Evolutionary conservation across 106 monocot genomes (phyloP), one percentile per base, ranked within the genome.

Genomic region (Cymbidium sinense): DNA sequence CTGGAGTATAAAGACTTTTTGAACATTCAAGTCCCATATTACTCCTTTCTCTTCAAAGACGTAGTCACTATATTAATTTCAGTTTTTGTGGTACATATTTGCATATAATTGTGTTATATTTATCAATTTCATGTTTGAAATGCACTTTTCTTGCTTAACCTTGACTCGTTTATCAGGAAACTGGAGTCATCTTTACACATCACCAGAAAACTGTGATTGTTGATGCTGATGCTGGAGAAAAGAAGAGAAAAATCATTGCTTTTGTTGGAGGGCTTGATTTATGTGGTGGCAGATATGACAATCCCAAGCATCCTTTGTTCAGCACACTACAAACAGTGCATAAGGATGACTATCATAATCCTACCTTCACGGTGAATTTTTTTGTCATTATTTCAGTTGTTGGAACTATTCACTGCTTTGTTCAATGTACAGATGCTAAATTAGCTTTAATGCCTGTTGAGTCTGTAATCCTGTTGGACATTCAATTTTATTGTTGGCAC

Each of bases 191-290:
- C 21, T 95, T 87, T 79, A 93, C 95, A 77, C 95, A 95, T 83
- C 95, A 95, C 81, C 95, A 95, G 84, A 95, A 95, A 79, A 93
- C 93, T 78, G 93, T 95, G 37, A 81, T 95, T 43, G 83, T 95
- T 64, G 95, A 95, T 87, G 84, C 87, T 79, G 95, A 90, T 86
- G 95, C 93, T 78, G 93, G 88, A 13, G 70, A 83, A 77, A 76
- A 84, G 50, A 88, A 70, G 74, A 85, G 93, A 70, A 93, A 93
- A 83, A 84, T 95, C 25, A 81, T 87, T 70, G 95, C 95, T 77
- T 95, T 95, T 84, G 87, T 95, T 79, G 95, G 95, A 82, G 95
- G 95, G 21, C 88, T 95, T 70, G 93, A 95, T 86, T 73, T 95
- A 74, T 95, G 95, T 83, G 92, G 88, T 62, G 95, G 95, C 33